Evolutionary conservation across 441 rosid genomes (phyloP).

Genomic region (Bocquillonia castaneifolia): DNA sequence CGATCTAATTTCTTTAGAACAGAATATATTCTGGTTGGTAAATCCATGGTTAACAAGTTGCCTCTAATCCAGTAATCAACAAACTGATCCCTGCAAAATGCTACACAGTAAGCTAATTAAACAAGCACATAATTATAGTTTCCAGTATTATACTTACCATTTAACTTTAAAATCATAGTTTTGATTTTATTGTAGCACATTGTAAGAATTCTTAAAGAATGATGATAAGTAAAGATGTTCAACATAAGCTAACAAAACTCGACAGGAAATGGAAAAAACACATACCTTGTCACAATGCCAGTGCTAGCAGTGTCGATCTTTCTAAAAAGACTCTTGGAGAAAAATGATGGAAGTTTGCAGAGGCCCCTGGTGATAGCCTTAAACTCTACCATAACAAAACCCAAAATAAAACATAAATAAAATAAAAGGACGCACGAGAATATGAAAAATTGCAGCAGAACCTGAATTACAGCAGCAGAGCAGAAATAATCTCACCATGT

Average conservation of each 20-base stretch:
- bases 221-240: not conserved
- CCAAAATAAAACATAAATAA: slow-evolving; percentile 9
- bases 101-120: not conserved
- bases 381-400: slow-evolving; percentile 50
- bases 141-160: not conserved
- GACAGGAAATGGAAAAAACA: slow-evolving; percentile 13
- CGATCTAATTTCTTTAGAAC: slow-evolving; percentile 70
- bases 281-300: slow-evolving; percentile 71
- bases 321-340: slow-evolving; percentile 65
- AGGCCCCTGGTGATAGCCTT: slow-evolving; percentile 71
- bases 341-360: slow-evolving; percentile 93
- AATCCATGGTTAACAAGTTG: slow-evolving; percentile 74
- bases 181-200: not conserved
- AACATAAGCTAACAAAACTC: not conserved
- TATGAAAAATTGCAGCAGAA: slow-evolving; percentile 16
- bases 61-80: slow-evolving; percentile 77
- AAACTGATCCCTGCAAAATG: slow-evolving; percentile 60
- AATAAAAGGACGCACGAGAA: not conserved
- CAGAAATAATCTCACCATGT: slow-evolving; percentile 46
- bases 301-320: slow-evolving; percentile 61
- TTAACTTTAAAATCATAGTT: not conserved
- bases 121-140: not conserved
- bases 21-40: slow-evolving; percentile 65
- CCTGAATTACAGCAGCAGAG: not conserved
- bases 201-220: not conserved